Evolutionary conservation across 352 stramenopile species (phyloP).

Genomic region (Globisporangium polare): DNA sequence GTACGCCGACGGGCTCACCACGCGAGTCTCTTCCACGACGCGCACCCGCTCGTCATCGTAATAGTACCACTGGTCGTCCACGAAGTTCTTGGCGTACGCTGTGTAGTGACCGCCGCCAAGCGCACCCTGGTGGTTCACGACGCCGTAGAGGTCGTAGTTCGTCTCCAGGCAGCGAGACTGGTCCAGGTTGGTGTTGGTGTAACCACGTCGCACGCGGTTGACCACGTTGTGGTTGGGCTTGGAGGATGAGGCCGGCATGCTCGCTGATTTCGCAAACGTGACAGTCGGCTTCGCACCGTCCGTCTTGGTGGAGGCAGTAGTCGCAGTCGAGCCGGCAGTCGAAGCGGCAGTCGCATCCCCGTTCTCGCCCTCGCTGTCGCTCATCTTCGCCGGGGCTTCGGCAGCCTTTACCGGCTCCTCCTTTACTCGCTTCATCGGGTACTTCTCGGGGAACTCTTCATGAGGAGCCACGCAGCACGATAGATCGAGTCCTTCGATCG

Average conservation of each 20-base stretch:
- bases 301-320: slow-evolving; percentile 1
- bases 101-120: slow-evolving; percentile 87
- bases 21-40: slow-evolving; percentile 81
- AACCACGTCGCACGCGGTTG: slow-evolving; percentile 73
- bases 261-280: slow-evolving; percentile 13
- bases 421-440: slow-evolving; percentile 62
- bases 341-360: background rate
- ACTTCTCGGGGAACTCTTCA: slow-evolving; percentile 74
- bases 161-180: slow-evolving; percentile 84
- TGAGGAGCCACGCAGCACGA: slow-evolving; percentile 84
- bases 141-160: slow-evolving; percentile 86
- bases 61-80: slow-evolving; percentile 89
- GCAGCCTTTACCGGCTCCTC: slow-evolving; percentile 3
- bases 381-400: background rate
- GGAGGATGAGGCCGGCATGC: background rate
- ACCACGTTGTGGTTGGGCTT: slow-evolving; percentile 24
- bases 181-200: slow-evolving; percentile 88
- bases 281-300: slow-evolving; percentile 12
- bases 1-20: slow-evolving; percentile 86
- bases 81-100: slow-evolving; percentile 85
- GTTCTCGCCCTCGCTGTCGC: background rate
- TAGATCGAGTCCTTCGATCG: slow-evolving; percentile 94
- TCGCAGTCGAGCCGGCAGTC: too few relatives aligned
- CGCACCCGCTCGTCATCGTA: slow-evolving; percentile 88
- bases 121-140: slow-evolving; percentile 87